phyloP scores from a whole-genome alignment of 2,329 filamentous ascomycete genomes.

The Aspergillus texensis region DNA sequence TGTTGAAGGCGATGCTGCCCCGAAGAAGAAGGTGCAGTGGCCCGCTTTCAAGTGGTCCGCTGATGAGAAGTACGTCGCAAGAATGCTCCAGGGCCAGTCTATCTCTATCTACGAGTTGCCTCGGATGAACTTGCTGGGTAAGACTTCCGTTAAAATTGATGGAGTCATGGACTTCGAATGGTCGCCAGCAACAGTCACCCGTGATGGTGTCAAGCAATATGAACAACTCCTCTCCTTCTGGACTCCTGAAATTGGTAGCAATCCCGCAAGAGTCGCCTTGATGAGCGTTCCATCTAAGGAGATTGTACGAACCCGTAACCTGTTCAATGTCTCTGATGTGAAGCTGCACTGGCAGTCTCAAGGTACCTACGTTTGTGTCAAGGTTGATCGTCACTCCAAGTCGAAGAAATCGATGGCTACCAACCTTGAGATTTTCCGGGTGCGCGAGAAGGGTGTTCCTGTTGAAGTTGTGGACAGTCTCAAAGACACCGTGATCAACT shows the following conservation, averaged over 20 bases:
- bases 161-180: constrained; percentile 98
- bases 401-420: constrained; percentile 98
- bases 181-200: constrained; percentile 79
- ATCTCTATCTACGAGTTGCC: constrained; percentile 92
- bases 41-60: constrained; percentile 99
- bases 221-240: constrained; percentile 98
- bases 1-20: constrained; percentile 64
- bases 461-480: constrained; percentile 97
- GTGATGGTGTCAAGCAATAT: constrained; percentile 85
- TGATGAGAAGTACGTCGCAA: constrained; percentile 94
- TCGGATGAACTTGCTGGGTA: constrained; percentile 86
- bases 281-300: constrained; percentile 97
- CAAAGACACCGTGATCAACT: constrained; percentile 99
- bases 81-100: constrained; percentile 82
- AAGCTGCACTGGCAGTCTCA: constrained; percentile 99
- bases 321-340: constrained; percentile 96
- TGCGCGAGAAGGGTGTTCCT: constrained; percentile 95
- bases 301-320: constrained; percentile 88
- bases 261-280: constrained; percentile 92
- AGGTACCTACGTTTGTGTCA: constrained; percentile 90
- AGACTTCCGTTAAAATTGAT: constrained; percentile 92
- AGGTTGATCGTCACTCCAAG: constrained; percentile 98
- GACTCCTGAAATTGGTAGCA: constrained; percentile 97
- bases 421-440: constrained; percentile 96
- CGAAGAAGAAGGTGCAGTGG: constrained; percentile 95